Evolutionary conservation across 2,329 filamentous ascomycete species (phyloP).

Genomic region (Amesomyces nigricolor): DNA sequence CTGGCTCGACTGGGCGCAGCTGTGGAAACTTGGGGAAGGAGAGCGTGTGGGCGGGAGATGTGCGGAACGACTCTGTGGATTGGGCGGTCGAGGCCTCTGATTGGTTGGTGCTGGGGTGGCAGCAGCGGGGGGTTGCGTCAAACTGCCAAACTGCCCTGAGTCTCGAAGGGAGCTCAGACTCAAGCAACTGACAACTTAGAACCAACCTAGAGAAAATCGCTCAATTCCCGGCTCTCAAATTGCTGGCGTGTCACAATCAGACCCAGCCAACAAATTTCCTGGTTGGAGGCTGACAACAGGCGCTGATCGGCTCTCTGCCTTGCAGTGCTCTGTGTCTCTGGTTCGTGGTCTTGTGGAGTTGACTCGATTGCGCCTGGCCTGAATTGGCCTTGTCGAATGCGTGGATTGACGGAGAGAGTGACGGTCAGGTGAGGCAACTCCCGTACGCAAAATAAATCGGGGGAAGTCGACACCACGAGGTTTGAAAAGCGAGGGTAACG

Average conservation of each 20-base stretch:
- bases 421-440: too few species aligned
- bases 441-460: not conserved
- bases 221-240: not conserved
- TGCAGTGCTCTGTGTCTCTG: conserved; percentile 4
- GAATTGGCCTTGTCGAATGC: not conserved
- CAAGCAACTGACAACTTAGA: too few species aligned
- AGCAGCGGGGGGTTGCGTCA: conserved; percentile 5
- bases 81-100: conserved; percentile 25
- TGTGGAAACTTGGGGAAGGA: conserved; percentile 27
- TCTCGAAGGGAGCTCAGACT: too few species aligned
- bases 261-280: conserved; percentile 6
- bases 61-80: conserved; percentile 26
- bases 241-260: conserved; percentile 5
- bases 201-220: conserved; percentile 5
- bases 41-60: conserved; percentile 26
- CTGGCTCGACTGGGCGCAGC: conserved; percentile 17
- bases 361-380: not conserved
- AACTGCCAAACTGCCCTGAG: not conserved
- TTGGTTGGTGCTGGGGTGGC: conserved; percentile 19
- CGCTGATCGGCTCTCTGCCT: conserved; percentile 4
- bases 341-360: conserved; percentile 3
- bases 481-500: conserved; percentile 1
- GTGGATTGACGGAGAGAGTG: not conserved
- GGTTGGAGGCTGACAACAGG: conserved; percentile 15
- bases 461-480: conserved; percentile 4